Evolutionary conservation across 2,329 filamentous ascomycete species (phyloP).

Genomic region (Elsinoe batatas): DNA sequence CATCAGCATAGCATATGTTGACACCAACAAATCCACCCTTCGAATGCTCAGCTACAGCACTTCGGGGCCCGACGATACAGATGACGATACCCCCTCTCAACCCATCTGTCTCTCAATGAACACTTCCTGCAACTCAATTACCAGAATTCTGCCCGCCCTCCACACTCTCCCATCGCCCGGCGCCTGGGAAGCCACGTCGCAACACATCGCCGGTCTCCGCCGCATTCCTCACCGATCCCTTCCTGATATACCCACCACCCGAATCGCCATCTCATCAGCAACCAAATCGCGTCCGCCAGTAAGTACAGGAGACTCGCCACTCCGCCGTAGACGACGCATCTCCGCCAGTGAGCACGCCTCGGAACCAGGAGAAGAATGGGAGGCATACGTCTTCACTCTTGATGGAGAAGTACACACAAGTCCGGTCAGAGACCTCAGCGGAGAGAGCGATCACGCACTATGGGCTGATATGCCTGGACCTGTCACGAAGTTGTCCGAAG

Average conservation of each 20-base stretch:
- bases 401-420: constrained; percentile 12
- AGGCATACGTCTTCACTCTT: constrained; percentile 37
- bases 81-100: not conserved
- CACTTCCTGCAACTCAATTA: not conserved
- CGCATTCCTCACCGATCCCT: constrained; percentile 20
- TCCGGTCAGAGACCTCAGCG: not conserved
- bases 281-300: constrained; percentile 14
- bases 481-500: not conserved
- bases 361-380: constrained; percentile 35
- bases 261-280: constrained; percentile 20
- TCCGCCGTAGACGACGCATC: constrained; percentile 12
- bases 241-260: constrained; percentile 21
- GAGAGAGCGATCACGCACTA: not conserved
- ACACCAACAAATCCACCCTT: not conserved
- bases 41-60: not conserved
- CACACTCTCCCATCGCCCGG: constrained; percentile 53
- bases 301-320: constrained; percentile 14
- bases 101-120: not conserved
- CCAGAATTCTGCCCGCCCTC: constrained; percentile 23
- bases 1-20: not conserved
- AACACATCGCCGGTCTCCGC: constrained; percentile 53
- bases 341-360: constrained; percentile 1
- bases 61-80: not conserved
- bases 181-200: constrained; percentile 49
- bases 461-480: not conserved